Conservation (phyloP, 2,329 filamentous ascomycete genomes). For the Calonectria pseudoreteaudii region DNA sequence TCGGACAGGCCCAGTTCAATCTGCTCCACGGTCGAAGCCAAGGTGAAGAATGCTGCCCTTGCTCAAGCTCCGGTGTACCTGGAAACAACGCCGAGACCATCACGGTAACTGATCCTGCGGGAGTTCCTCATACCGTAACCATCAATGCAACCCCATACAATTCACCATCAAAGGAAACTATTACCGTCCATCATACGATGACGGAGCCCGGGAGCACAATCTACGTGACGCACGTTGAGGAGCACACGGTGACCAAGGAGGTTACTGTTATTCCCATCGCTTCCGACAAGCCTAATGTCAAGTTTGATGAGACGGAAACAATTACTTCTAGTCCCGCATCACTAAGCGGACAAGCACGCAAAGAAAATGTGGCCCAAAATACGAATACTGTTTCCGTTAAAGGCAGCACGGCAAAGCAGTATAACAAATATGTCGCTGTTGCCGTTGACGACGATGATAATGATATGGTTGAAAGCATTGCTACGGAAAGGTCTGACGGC, state of each 20-base stretch:
- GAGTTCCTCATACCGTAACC: slow-evolving; percentile 30
- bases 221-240: slow-evolving; percentile 38
- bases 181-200: slow-evolving; percentile 39
- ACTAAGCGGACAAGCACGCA: neutral
- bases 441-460: neutral
- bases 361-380: neutral
- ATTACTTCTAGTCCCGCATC: neutral
- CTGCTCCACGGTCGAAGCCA: slow-evolving; percentile 33
- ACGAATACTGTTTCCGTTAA: slow-evolving; percentile 24
- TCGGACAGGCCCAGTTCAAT: slow-evolving; percentile 43
- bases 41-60: slow-evolving; percentile 46
- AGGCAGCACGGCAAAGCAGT: neutral
- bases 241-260: slow-evolving; percentile 39
- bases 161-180: slow-evolving; percentile 39
- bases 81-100: slow-evolving; percentile 35
- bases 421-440: neutral
- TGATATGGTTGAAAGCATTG: neutral
- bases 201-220: slow-evolving; percentile 39
- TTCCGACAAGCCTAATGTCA: neutral
- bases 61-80: slow-evolving; percentile 32
- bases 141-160: slow-evolving; percentile 30
- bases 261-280: slow-evolving; percentile 27
- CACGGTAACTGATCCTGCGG: slow-evolving; percentile 41
- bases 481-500: neutral
- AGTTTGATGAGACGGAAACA: neutral